Evolutionary conservation across 768 basidiomycete species (phyloP).

Genomic region (Termitomyces sp.): DNA sequence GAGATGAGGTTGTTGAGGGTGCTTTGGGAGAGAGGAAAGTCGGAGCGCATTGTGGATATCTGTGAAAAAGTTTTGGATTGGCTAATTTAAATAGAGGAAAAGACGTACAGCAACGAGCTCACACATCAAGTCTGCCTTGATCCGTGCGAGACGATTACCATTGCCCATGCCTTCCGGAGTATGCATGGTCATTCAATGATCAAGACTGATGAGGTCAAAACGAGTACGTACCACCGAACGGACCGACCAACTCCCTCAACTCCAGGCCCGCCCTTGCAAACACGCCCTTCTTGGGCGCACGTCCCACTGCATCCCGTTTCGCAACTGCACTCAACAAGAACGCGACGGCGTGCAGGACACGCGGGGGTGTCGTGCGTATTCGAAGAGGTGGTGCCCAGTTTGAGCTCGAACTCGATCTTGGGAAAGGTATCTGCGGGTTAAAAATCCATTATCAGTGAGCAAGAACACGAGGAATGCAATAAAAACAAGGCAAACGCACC

Average conservation of each 20-base stretch:
- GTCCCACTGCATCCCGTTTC: slow-evolving; percentile 68
- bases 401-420: slow-evolving; percentile 10
- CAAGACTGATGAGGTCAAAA: not conserved
- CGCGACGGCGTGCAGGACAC: slow-evolving; percentile 54
- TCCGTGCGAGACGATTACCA: slow-evolving; percentile 31
- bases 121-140: slow-evolving; percentile 67
- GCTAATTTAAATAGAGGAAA: not conserved
- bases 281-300: slow-evolving; percentile 65
- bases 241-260: slow-evolving; percentile 28
- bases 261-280: slow-evolving; percentile 62
- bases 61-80: slow-evolving; percentile 15
- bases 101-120: slow-evolving; percentile 59
- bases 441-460: slow-evolving; percentile 11
- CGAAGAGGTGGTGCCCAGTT: slow-evolving; percentile 23
- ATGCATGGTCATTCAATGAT: not conserved
- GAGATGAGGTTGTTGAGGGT: slow-evolving; percentile 48
- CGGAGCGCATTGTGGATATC: slow-evolving; percentile 63
- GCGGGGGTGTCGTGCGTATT: slow-evolving; percentile 63
- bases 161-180: not conserved
- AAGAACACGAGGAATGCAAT: not conserved
- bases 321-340: slow-evolving; percentile 63
- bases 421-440: slow-evolving; percentile 24
- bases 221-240: slow-evolving; percentile 21
- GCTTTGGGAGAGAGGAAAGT: slow-evolving; percentile 58
- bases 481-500: slow-evolving; percentile 11